phyloP scores from a whole-genome alignment of 768 basidiomycete genomes.

The Butyriboletus loyo region DNA sequence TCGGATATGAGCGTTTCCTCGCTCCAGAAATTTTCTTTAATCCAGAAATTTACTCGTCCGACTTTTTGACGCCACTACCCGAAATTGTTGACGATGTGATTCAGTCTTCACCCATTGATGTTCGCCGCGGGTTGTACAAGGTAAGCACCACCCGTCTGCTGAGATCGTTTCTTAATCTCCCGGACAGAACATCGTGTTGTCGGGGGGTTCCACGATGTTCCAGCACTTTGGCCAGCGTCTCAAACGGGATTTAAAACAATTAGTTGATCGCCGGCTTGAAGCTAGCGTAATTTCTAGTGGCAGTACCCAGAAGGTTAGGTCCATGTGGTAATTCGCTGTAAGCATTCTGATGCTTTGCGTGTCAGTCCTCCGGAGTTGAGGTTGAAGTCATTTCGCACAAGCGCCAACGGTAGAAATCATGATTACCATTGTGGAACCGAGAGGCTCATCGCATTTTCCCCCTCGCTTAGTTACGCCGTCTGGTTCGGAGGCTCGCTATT shows the following conservation, averaged over 20 bases:
- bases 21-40: conserved; percentile 99
- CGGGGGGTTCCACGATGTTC: conserved; percentile 99
- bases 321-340: not conserved
- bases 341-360: conserved; percentile 1
- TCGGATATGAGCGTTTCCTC: conserved; percentile 98
- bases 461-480: conserved; percentile 69
- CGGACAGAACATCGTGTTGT: conserved; percentile 90
- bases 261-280: conserved; percentile 89
- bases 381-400: conserved; percentile 99
- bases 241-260: conserved; percentile 90
- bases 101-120: conserved; percentile 94
- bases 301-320: conserved; percentile 65
- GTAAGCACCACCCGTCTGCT: conserved; percentile 33
- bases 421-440: not conserved
- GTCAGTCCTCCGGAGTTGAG: conserved; percentile 90
- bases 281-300: conserved; percentile 73
- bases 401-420: conserved; percentile 69
- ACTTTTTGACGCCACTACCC: conserved; percentile 94
- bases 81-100: conserved; percentile 96
- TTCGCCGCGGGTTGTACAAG: conserved; percentile 95
- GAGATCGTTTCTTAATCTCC: not conserved
- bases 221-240: conserved; percentile 96
- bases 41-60: conserved; percentile 96
- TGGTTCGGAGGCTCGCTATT: conserved; percentile 98
- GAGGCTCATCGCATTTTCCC: conserved; percentile 7